Conservation (phyloP, 1,139 yeast genomes). For the Magnusiomyces tetraspermus region DNA sequence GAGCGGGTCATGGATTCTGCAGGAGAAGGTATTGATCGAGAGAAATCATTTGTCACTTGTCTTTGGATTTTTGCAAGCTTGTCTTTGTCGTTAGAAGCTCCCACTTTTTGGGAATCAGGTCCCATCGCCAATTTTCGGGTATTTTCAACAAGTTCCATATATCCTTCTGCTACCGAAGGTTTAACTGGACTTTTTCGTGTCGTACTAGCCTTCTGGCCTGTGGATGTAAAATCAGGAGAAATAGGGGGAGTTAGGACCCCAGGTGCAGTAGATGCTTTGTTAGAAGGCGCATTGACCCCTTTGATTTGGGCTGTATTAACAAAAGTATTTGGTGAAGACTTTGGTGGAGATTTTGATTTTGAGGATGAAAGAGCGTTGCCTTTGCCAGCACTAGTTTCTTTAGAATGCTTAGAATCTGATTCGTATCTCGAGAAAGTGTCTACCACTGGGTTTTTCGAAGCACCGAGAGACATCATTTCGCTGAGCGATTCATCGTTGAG, state of each 20-base stretch:
- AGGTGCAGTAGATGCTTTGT: background rate
- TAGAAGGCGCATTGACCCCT: background rate
- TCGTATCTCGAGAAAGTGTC: background rate
- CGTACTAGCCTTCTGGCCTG: background rate
- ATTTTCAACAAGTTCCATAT: background rate
- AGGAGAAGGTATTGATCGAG: background rate
- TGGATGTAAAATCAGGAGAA: slow-evolving; percentile 1
- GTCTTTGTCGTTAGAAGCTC: too few relatives aligned
- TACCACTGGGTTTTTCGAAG: background rate
- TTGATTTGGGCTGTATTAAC: background rate
- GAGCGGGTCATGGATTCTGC: background rate
- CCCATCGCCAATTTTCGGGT: background rate
- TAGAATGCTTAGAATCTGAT: background rate
- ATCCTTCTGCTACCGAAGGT: background rate
- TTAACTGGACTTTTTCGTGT: background rate
- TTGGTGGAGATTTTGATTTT: background rate
- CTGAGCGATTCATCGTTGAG: slow-evolving; percentile 10
- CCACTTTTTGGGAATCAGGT: background rate
- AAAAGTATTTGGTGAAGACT: background rate
- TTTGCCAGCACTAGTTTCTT: background rate
- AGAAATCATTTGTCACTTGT: background rate
- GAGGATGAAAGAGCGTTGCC: background rate
- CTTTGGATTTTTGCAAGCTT: background rate
- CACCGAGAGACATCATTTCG: background rate
- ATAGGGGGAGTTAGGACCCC: slow-evolving; percentile 5